Conservation (phyloP, 1,139 yeast genomes). For the Geotrichum cucujoidarum region DNA sequence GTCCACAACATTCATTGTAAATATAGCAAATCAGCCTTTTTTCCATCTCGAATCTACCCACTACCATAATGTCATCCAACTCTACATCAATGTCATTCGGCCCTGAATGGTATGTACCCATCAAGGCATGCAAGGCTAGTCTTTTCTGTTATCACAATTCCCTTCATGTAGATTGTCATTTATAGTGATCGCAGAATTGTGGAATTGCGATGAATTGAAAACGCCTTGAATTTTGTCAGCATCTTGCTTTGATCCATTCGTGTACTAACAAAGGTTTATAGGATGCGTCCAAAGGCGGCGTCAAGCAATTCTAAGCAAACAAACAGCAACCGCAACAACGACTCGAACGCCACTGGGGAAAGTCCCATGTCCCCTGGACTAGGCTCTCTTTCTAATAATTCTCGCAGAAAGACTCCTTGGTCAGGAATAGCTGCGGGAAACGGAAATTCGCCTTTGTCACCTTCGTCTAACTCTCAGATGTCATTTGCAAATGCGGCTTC, state of each 20-base stretch:
- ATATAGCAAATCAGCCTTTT: not conserved
- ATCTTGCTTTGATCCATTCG: too few species aligned
- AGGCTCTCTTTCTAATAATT: slow-evolving; percentile 9
- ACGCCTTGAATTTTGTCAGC: too few species aligned
- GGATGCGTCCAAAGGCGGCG: slow-evolving; percentile 21
- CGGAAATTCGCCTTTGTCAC: slow-evolving; percentile 10
- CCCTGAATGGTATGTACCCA: slow-evolving; percentile 25
- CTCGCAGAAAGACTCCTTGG: slow-evolving; percentile 25
- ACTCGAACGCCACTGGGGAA: slow-evolving; percentile 1
- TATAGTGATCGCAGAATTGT: too few species aligned
- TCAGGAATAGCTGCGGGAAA: slow-evolving; percentile 26
- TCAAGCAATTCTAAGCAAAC: slow-evolving; percentile 9
- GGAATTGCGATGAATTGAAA: too few species aligned
- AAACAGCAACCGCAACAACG: slow-evolving; percentile 10
- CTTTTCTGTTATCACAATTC: too few species aligned
- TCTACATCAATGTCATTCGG: slow-evolving; percentile 27
- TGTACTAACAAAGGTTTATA: slow-evolving; percentile 10
- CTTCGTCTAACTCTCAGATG: slow-evolving; percentile 13
- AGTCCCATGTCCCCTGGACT: slow-evolving; percentile 12
- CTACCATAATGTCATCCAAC: slow-evolving; percentile 24
- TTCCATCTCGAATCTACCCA: not conserved
- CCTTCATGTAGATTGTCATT: too few species aligned
- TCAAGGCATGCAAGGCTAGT: too few species aligned
- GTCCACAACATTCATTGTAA: slow-evolving; percentile 7
- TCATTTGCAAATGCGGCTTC: slow-evolving; percentile 22